These are phyloP conservation scores for Brassica juncea DNA, from an alignment of 345 rosid genomes.

Conservation along the genomic window DNA sequence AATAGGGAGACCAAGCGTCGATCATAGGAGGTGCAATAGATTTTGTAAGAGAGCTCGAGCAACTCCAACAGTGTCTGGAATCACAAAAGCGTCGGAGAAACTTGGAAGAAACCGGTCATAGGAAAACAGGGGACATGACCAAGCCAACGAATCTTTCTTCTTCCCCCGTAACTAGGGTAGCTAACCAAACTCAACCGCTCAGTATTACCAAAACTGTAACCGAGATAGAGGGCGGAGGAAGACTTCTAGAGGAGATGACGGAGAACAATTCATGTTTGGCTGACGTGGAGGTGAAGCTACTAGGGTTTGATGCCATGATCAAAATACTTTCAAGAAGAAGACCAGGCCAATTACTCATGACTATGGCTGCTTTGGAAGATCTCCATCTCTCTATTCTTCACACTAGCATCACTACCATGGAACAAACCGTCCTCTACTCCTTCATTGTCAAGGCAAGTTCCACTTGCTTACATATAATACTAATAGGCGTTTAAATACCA, in stretches of 20 bases:
- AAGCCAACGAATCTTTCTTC: slow-evolving; percentile 40
- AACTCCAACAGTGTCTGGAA: slow-evolving; percentile 83
- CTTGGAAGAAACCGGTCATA: slow-evolving; percentile 48
- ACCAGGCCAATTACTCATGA: slow-evolving; percentile 74
- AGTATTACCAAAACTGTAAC: slow-evolving; percentile 22
- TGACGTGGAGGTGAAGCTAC: slow-evolving; percentile 84
- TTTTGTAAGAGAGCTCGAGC: slow-evolving; percentile 92
- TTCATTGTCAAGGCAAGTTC: slow-evolving; percentile 82
- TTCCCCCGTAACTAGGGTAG: slow-evolving; percentile 24
- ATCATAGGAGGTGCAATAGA: slow-evolving; percentile 98
- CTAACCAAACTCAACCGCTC: slow-evolving; percentile 18
- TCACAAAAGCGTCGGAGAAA: slow-evolving; percentile 81
- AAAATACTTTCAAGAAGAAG: slow-evolving; percentile 92
- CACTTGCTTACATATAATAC: not conserved
- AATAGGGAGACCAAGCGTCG: slow-evolving; percentile 95
- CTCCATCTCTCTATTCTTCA: slow-evolving; percentile 86
- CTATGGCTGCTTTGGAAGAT: slow-evolving; percentile 93
- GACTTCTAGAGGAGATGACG: slow-evolving; percentile 64
- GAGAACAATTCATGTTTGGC: slow-evolving; percentile 86
- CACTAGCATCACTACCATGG: slow-evolving; percentile 93
- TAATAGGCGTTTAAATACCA: not conserved
- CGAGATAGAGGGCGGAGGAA: slow-evolving; percentile 30
- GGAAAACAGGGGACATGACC: slow-evolving; percentile 44
- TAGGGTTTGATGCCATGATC: slow-evolving; percentile 93
- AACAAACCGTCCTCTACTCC: slow-evolving; percentile 93